Evolutionary conservation across 2,329 filamentous ascomycete genomes (phyloP).

Genomic region (Diaporthe sp.): DNA sequence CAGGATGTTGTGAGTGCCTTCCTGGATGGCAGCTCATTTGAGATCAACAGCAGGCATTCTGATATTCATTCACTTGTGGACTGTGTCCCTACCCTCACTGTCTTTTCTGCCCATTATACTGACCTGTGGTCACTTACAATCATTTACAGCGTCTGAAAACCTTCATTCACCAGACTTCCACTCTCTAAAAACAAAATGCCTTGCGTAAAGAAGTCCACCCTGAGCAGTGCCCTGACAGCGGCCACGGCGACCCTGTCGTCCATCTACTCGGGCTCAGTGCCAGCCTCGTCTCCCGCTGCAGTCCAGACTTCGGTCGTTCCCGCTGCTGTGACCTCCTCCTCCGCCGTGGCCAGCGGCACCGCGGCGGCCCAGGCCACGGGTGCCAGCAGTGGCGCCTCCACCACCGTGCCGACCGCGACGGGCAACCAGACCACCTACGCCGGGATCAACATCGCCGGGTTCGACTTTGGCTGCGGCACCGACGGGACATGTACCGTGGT

Average conservation of each 20-base stretch:
- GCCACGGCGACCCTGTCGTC: constrained; percentile 32
- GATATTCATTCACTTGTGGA: not conserved
- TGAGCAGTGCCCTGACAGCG: constrained; percentile 32
- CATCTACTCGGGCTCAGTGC: not conserved
- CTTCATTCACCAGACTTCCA: not conserved
- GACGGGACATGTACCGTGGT: constrained; percentile 49
- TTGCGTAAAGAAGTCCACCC: constrained; percentile 25
- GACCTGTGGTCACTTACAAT: constrained; percentile 25
- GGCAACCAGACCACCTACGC: constrained; percentile 32
- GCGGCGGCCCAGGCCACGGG: constrained; percentile 4
- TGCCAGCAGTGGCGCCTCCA: not conserved
- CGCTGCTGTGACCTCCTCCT: constrained; percentile 4
- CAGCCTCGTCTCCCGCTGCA: not conserved
- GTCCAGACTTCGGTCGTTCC: not conserved
- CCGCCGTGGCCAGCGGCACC: not conserved
- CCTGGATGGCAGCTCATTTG: not conserved
- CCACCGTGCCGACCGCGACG: not conserved
- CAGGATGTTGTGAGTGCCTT: not conserved
- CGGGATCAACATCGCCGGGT: constrained; percentile 57
- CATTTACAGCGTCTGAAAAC: not conserved
- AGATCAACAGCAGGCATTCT: constrained; percentile 2
- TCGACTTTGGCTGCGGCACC: constrained; percentile 58
- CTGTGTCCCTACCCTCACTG: not conserved
- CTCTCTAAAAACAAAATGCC: constrained; percentile 17
- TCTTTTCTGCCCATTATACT: not conserved